Evolutionary conservation across 257 asterid species (phyloP), one percentile per base, ranked within the genome.

Genomic region (Coffea canephora): DNA sequence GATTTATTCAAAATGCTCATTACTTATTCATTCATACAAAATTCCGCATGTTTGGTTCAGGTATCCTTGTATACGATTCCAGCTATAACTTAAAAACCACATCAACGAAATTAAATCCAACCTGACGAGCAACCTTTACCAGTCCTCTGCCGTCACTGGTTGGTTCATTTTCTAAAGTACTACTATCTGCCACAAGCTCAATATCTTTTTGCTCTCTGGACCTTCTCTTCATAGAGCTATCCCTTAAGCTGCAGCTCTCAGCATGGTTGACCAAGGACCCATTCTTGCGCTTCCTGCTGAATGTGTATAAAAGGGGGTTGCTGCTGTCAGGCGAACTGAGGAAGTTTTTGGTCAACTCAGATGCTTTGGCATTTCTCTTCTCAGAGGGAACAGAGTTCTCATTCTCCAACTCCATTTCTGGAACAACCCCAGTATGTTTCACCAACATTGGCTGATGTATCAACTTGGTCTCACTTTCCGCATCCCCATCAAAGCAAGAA

Each of bases 251-350:
- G 76, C 75, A 83, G 69, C 74, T 72, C 67, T 82, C 85, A 61
- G 48, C 84, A 41, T 83, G 84, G 81, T 77, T 80, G 71, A 76
- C 82, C 74, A 74, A 59, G 55, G 85, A 77, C 39, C 74, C 82
- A 77, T 81, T 88, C 84, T 88, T 89, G 76, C 83, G 79, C 80
- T 85, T 92, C 87, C 93, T 87, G 80, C 87, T 83, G 85, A 87
- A 84, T 49, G 87, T 85, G 74, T 82, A 79, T 78, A 69, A 82
- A 68, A 81, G 67, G 43, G 62, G 66, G 14, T 78, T 77, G 50
- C 66, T 67, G 45, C 75, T 83, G 50, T 75, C 86, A 61, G 66
- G 77, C 59, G 55, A 76, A 54, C 74, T 46, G 48, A 12, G 48
- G 74, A 71, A 64, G 49, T 31, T 52, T 5, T 80, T 41, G 45